Conservation (phyloP, 78 protist genomes). For the Speleostelium caveatum region DNA sequence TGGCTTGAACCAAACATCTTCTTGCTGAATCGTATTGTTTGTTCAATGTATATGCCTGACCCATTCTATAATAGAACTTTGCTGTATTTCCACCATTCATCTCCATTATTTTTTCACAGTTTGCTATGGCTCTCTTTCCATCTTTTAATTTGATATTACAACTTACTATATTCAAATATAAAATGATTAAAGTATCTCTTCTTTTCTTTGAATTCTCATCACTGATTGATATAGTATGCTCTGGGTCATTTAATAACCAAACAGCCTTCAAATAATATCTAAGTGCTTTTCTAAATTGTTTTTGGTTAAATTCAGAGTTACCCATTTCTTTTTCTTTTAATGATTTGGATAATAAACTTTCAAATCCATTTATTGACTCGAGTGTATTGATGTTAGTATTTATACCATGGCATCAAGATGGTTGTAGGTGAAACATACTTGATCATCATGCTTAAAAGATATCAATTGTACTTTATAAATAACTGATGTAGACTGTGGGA, state of each 20-base stretch:
- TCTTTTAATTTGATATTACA: slow-evolving; percentile 61
- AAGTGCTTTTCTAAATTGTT: slow-evolving; percentile 28
- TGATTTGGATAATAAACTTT: slow-evolving; percentile 8
- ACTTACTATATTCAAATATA: slow-evolving; percentile 54
- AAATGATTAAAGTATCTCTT: slow-evolving; percentile 38
- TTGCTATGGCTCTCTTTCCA: slow-evolving; percentile 57
- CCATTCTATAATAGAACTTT: slow-evolving; percentile 58
- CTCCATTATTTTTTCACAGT: slow-evolving; percentile 58
- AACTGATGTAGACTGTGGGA: slow-evolving; percentile 55
- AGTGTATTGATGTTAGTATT: neutral
- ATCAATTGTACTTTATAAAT: slow-evolving; percentile 54
- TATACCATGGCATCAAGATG: neutral
- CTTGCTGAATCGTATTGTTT: slow-evolving; percentile 65
- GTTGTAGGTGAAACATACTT: neutral
- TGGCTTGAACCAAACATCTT: slow-evolving; percentile 68
- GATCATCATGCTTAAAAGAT: slow-evolving; percentile 7
- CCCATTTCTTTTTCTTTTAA: slow-evolving; percentile 56
- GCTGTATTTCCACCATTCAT: slow-evolving; percentile 56
- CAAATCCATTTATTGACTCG: neutral
- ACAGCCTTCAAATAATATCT: slow-evolving; percentile 56
- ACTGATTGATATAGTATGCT: neutral
- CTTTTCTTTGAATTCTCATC: neutral
- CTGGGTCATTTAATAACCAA: slow-evolving; percentile 56
- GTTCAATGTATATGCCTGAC: slow-evolving; percentile 69
- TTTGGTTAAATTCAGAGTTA: slow-evolving; percentile 16